Percentiles rank a stretch among this genome's conserved stretches.
Evolutionary conservation across 192 early-diverging fungal species (phyloP).

Genomic region (Podila epicladia): DNA sequence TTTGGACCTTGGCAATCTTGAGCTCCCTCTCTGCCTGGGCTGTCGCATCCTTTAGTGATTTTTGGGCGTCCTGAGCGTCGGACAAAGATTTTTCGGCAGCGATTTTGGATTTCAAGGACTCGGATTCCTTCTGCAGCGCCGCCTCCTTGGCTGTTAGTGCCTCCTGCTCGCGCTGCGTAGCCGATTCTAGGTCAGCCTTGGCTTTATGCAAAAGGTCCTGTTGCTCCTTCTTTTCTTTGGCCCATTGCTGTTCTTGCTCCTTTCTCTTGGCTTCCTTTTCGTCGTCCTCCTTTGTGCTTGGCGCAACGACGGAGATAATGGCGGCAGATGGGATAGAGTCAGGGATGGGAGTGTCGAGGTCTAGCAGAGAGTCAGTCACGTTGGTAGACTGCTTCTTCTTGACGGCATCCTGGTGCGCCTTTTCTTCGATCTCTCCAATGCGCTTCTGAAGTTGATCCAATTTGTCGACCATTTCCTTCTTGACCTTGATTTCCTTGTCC

Average conservation of each 20-base stretch:
- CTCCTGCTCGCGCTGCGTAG: conserved; percentile 7
- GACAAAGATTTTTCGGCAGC: conserved; percentile 12
- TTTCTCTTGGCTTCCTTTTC: background rate
- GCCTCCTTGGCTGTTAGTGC: conserved; percentile 14
- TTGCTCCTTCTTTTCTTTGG: background rate
- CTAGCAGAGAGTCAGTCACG: background rate
- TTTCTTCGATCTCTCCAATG: conserved; percentile 43
- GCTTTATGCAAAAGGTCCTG: background rate
- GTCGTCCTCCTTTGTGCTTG: background rate
- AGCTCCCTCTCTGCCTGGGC: conserved; percentile 24
- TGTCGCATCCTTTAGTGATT: conserved; percentile 4
- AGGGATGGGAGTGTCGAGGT: background rate
- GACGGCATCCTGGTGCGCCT: conserved; percentile 18
- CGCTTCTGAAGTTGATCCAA: conserved; percentile 42
- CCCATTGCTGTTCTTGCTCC: background rate
- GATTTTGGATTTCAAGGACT: conserved; percentile 3
- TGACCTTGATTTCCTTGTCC: conserved; percentile 47
- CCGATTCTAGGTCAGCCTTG: background rate
- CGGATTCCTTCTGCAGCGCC: background rate
- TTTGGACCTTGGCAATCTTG: conserved; percentile 27
- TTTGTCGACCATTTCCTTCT: conserved; percentile 51
- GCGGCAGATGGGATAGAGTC: background rate
- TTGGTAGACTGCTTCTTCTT: background rate
- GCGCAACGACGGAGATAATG: background rate
- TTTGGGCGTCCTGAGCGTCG: conserved; percentile 8